Percentiles rank a stretch among this genome's conserved stretches.
phyloP scores from a whole-genome alignment of 2,329 filamentous ascomycete genomes.

The Cladosporium halotolerans region DNA sequence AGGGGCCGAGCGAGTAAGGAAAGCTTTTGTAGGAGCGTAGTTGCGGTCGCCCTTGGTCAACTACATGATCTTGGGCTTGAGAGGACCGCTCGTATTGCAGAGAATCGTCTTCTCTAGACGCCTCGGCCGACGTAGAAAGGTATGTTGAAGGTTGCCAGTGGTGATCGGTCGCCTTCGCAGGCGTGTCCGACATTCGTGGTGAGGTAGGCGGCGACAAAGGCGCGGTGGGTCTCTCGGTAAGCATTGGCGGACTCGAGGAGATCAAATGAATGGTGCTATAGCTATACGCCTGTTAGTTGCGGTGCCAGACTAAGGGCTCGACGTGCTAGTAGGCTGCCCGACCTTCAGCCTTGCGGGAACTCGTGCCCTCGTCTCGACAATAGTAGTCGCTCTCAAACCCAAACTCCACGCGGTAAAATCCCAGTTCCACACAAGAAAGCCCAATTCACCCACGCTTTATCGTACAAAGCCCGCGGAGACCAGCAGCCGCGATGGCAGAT shows the following conservation, averaged over 20 bases:
- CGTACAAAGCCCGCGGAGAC: slow-evolving; percentile 4
- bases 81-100: slow-evolving; percentile 1
- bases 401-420: background rate
- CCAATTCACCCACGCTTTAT: background rate
- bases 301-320: too few species aligned
- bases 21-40: slow-evolving; percentile 41
- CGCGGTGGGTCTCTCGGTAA: slow-evolving; percentile 41
- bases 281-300: background rate
- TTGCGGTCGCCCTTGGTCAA: slow-evolving; percentile 24
- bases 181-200: slow-evolving; percentile 46
- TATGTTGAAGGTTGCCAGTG: slow-evolving; percentile 34
- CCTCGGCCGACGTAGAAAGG: background rate
- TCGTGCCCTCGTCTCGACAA: background rate
- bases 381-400: background rate
- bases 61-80: background rate
- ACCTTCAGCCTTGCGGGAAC: slow-evolving; percentile 3
- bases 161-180: slow-evolving; percentile 37
- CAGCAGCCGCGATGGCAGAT: slow-evolving; percentile 4
- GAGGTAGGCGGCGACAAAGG: slow-evolving; percentile 45
- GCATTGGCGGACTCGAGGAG: slow-evolving; percentile 19
- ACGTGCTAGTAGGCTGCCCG: background rate
- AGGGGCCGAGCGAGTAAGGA: slow-evolving; percentile 36
- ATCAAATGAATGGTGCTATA: slow-evolving; percentile 6
- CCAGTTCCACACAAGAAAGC: background rate
- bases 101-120: slow-evolving; percentile 6